These are phyloP conservation scores for Alternaria novae-zelandiae DNA, from an alignment of 2,329 filamentous ascomycete species.

Conservation along the genomic window DNA sequence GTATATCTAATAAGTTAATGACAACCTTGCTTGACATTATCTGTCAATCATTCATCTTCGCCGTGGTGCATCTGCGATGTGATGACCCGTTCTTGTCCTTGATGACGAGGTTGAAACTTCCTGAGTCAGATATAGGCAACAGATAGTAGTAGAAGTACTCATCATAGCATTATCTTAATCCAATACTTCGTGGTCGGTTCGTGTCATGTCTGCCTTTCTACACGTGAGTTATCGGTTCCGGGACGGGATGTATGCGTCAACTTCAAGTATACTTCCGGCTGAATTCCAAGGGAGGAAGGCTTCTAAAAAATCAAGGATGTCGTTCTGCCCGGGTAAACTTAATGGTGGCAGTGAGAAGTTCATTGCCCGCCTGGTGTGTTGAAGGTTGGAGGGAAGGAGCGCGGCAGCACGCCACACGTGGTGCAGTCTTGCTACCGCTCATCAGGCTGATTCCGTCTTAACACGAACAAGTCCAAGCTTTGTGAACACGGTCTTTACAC, in stretches of 20 bases:
- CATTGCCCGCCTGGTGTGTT: neutral
- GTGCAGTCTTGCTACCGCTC: neutral
- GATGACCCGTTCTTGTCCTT: neutral
- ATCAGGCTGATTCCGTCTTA: neutral
- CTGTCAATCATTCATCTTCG: neutral
- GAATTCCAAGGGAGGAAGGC: too few relatives aligned
- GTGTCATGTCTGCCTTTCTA: neutral
- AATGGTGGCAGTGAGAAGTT: fast-evolving
- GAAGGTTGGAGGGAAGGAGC: neutral
- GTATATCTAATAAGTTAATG: neutral
- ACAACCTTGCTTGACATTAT: neutral
- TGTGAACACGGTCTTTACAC: neutral
- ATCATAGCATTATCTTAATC: neutral
- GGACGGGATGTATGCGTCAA: neutral
- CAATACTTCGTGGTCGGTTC: neutral
- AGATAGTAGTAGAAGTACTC: fast-evolving
- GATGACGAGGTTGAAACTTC: neutral
- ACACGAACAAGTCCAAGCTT: neutral
- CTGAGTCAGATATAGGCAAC: neutral
- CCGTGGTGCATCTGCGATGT: neutral
- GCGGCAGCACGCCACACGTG: neutral
- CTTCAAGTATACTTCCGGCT: neutral
- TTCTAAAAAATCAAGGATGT: neutral
- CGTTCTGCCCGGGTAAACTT: neutral
- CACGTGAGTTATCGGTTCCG: neutral